Base-by-base conservation (phyloP, 1,284 basidiomycete genomes). In the Grifola frondosa region DNA sequence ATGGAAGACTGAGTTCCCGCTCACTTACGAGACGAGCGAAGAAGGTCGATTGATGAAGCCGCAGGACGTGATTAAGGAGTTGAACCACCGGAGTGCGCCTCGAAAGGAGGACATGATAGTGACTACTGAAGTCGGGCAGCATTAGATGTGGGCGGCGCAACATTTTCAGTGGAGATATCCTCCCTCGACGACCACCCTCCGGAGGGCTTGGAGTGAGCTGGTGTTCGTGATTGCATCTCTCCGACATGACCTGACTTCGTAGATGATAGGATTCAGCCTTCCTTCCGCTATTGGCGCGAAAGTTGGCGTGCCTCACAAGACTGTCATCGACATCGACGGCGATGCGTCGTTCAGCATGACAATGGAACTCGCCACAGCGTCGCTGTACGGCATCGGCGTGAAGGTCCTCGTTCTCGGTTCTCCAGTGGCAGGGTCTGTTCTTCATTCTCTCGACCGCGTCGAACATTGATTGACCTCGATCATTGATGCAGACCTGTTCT, bases 121-220 rank as follows among this genome's bases (percentile, higher is more conserved):
- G 51, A 71, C 91, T 3, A 98, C 97, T 3, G 96, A 97, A 59
- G 97, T 99, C 19, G 97, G 97, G 4, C 96, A 98, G 68, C 96
- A 99, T 71, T 96, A 99, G 70, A 99, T 99, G 96, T 99, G 94
- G 94, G 95, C 96, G 1, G 92, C 91, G 35, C 97, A 99, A 68
- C 78, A 89, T 67, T 98, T 84, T 70, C 78, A 94, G 56, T 98
- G 95, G 95, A 88, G 73, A 46, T 68, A 85, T 40, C 96, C 96
- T 0, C 78, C 86, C 30, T 80, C 90, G 25, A 90, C 95, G 86
- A 84, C 99, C 48, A 94, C 94, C n/a, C 8, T 96, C 92, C 15
- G 96, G 96, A 57, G 96, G 96, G 55, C 81, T 98, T 16, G 96
- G 96, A 10, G 88, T 90, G 65, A 57, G 85, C 17, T 34, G 17